Evolutionary conservation across 768 basidiomycete species (phyloP).

Genomic region (Mycena vitilis): DNA sequence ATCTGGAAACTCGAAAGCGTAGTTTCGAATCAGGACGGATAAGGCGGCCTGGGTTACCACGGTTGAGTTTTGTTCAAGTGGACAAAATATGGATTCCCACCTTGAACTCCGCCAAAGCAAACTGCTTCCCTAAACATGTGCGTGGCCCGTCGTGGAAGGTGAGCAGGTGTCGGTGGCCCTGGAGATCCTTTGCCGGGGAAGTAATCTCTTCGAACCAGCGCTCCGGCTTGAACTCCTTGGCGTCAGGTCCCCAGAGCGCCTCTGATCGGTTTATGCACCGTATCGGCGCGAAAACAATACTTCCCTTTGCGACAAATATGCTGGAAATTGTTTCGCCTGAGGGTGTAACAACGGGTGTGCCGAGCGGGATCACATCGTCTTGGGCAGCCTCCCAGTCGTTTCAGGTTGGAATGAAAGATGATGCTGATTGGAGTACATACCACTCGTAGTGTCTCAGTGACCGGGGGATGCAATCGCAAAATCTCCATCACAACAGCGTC

Average conservation of each 20-base stretch:
- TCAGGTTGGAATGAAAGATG: slow-evolving; percentile 17
- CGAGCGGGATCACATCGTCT: slow-evolving; percentile 54
- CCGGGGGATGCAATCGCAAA: slow-evolving; percentile 50
- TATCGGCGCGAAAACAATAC: slow-evolving; percentile 52
- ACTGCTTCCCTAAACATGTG: slow-evolving; percentile 56
- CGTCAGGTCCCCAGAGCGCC: slow-evolving; percentile 57
- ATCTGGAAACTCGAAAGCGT: slow-evolving; percentile 52
- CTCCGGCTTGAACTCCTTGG: slow-evolving; percentile 56
- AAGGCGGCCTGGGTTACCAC: slow-evolving; percentile 49
- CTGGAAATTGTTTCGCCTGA: slow-evolving; percentile 44
- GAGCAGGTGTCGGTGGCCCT: slow-evolving; percentile 53
- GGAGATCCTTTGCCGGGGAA: slow-evolving; percentile 45
- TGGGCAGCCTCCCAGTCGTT: slow-evolving; percentile 44
- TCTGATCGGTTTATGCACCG: slow-evolving; percentile 53
- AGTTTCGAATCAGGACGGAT: slow-evolving; percentile 56
- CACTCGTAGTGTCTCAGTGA: slow-evolving; percentile 42
- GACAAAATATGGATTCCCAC: neutral
- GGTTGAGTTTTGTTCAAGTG: neutral
- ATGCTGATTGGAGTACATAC: slow-evolving; percentile 28
- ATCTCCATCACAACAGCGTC: slow-evolving; percentile 54
- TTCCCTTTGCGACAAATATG: slow-evolving; percentile 53
- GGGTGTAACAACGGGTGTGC: slow-evolving; percentile 42
- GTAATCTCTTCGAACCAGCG: slow-evolving; percentile 52
- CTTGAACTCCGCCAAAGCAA: slow-evolving; percentile 49
- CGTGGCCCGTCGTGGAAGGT: slow-evolving; percentile 59